Percentiles rank a stretch among this genome's conserved stretches.
Conservation (phyloP, 1,284 basidiomycete genomes). For the Cryptococcus deneoformans region DNA sequence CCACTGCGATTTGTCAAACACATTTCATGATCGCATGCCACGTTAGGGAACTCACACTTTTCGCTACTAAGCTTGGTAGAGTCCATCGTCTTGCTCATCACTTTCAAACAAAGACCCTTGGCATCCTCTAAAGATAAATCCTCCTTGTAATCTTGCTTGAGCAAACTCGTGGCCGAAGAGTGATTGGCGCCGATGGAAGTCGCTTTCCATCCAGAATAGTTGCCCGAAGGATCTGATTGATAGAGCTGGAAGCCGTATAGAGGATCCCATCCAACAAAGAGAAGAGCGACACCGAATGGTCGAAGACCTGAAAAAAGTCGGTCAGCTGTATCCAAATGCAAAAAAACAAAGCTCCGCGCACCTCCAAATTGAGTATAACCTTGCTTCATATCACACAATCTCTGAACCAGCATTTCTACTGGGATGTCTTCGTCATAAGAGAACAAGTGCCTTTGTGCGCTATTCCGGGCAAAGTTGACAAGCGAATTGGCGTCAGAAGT, state of each 20-base stretch:
- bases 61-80: conserved; percentile 93
- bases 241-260: conserved; percentile 97
- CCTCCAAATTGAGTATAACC: conserved; percentile 98
- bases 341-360: conserved; percentile 44
- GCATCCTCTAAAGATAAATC: conserved; percentile 87
- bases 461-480: conserved; percentile 89
- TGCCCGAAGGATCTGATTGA: conserved; percentile 97
- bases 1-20: conserved; percentile 60
- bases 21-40: not conserved
- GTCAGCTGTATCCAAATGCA: not conserved
- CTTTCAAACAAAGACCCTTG: conserved; percentile 84
- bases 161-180: conserved; percentile 59
- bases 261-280: conserved; percentile 95
- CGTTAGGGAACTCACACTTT: conserved; percentile 64
- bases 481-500: conserved; percentile 98
- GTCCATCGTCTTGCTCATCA: conserved; percentile 99
- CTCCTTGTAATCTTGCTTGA: conserved; percentile 99
- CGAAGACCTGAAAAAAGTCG: conserved; percentile 66
- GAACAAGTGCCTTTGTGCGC: conserved; percentile 84
- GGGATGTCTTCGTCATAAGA: conserved; percentile 97
- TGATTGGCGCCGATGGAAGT: conserved; percentile 98
- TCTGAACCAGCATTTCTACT: conserved; percentile 91
- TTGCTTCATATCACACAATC: conserved; percentile 96
- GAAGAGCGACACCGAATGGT: conserved; percentile 93
- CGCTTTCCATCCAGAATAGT: conserved; percentile 99